These are phyloP conservation scores for Candida cerambycidarum DNA, from an alignment of 805 yeast species.

Conservation along the genomic window DNA sequence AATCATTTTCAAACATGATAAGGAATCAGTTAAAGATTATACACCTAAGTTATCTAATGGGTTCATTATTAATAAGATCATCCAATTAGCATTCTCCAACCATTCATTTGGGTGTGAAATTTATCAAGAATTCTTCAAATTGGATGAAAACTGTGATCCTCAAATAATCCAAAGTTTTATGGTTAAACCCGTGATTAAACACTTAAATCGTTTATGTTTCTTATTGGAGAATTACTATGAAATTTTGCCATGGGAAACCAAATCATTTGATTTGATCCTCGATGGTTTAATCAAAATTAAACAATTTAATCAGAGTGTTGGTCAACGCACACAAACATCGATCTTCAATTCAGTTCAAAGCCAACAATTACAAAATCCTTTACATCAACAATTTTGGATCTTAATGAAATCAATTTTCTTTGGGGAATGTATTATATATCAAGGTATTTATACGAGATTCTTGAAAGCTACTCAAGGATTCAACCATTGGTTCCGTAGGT, in stretches of 20 bases:
- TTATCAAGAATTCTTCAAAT: conserved; percentile 20
- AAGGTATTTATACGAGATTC: conserved; percentile 45
- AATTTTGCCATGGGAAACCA: conserved; percentile 14
- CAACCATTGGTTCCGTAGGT: conserved; percentile 3
- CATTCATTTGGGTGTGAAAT: conserved; percentile 10
- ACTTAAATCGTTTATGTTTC: conserved; percentile 49
- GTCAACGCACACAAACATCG: conserved; percentile 17
- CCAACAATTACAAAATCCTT: conserved; percentile 7
- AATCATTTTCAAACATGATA: conserved; percentile 27
- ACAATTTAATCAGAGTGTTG: conserved; percentile 27
- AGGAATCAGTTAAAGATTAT: conserved; percentile 16
- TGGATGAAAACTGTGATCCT: background rate
- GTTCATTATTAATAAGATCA: conserved; percentile 19
- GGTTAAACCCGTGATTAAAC: conserved; percentile 44
- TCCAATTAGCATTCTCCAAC: conserved; percentile 22
- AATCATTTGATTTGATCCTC: conserved; percentile 20
- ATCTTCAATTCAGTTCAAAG: conserved; percentile 16
- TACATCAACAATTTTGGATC: conserved; percentile 33
- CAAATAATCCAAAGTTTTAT: background rate
- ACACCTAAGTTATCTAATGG: conserved; percentile 18
- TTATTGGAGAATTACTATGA: conserved; percentile 39
- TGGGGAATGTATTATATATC: conserved; percentile 49
- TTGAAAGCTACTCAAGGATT: conserved; percentile 15
- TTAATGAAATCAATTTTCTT: conserved; percentile 44
- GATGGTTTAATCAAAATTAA: conserved; percentile 23